Percentiles rank a stretch among this genome's conserved stretches.
phyloP scores from a whole-genome alignment of 2,329 filamentous ascomycete genomes.

The Parascedosporium putredinis region DNA sequence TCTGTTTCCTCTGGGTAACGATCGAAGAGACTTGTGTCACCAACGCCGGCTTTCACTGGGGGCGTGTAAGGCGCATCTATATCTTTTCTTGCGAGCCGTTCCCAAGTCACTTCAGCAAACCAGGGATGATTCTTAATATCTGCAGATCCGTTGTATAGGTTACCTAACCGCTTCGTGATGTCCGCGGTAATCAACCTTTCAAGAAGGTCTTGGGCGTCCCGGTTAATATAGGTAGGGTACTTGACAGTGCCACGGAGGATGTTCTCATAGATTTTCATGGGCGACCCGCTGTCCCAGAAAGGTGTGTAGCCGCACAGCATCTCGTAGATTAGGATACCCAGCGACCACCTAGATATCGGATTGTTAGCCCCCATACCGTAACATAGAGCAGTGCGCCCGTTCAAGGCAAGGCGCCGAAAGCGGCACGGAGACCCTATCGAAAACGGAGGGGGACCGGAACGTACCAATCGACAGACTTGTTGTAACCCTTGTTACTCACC shows the following conservation, averaged over 20 bases:
- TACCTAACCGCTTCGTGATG: constrained; percentile 87
- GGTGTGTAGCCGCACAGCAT: constrained; percentile 99
- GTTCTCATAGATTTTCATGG: constrained; percentile 99
- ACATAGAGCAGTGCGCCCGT: too few relatives aligned
- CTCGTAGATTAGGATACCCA: constrained; percentile 97
- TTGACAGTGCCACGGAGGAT: constrained; percentile 93
- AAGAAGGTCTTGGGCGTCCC: constrained; percentile 85
- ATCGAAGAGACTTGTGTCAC: constrained; percentile 95
- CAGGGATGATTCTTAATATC: constrained; percentile 94
- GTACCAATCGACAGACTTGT: constrained; percentile 98
- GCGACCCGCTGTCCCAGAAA: constrained; percentile 96
- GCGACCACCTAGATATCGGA: constrained; percentile 81
- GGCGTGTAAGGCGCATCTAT: constrained; percentile 98
- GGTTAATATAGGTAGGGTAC: constrained; percentile 91
- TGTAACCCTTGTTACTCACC: constrained; percentile 98
- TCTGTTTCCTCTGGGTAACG: constrained; percentile 96
- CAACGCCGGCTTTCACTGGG: constrained; percentile 84
- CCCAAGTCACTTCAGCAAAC: constrained; percentile 98
- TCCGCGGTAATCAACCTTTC: constrained; percentile 90
- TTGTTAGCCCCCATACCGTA: not conserved
- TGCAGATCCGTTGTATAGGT: constrained; percentile 78
- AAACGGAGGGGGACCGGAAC: too few relatives aligned
- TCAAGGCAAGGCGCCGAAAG: not conserved
- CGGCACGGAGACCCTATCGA: constrained; percentile 10
- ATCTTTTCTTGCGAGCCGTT: constrained; percentile 84